phyloP scores from a whole-genome alignment of 768 basidiomycete species.

The Boletus pseudopeckii region DNA sequence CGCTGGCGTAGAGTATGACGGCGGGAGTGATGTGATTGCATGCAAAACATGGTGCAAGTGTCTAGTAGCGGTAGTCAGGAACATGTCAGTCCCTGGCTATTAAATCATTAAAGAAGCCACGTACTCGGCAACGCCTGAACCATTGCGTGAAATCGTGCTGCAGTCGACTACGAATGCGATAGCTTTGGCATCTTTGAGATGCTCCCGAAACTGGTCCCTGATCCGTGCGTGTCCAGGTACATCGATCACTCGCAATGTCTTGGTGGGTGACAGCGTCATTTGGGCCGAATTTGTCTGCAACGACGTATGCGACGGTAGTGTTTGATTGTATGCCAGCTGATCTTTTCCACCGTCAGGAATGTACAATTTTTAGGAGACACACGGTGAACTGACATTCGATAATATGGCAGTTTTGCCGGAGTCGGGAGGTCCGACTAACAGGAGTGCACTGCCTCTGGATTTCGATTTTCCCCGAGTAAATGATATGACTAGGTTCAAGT shows the following conservation, averaged over 20 bases:
- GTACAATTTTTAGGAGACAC: background rate
- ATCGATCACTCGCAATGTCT: constrained; percentile 58
- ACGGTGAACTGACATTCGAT: constrained; percentile 50
- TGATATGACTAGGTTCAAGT: constrained; percentile 41
- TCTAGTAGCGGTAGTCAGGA: constrained; percentile 36
- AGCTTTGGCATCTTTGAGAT: constrained; percentile 58
- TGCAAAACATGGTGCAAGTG: constrained; percentile 73
- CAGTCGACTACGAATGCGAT: constrained; percentile 80
- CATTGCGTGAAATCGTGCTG: constrained; percentile 74
- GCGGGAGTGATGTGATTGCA: constrained; percentile 66
- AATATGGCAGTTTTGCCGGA: constrained; percentile 80
- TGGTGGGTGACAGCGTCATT: constrained; percentile 41
- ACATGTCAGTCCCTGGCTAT: background rate
- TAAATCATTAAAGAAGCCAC: constrained; percentile 28
- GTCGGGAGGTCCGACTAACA: constrained; percentile 74
- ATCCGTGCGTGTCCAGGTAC: constrained; percentile 85
- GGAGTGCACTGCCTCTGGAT: constrained; percentile 54
- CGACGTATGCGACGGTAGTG: constrained; percentile 70
- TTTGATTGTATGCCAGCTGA: constrained; percentile 64
- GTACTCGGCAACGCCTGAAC: constrained; percentile 74
- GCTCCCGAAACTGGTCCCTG: constrained; percentile 66
- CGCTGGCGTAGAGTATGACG: constrained; percentile 58
- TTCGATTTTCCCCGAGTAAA: constrained; percentile 42
- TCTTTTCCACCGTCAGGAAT: constrained; percentile 11
- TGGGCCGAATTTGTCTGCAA: constrained; percentile 66